phyloP scores from a whole-genome alignment of 2,329 filamentous ascomycete species.

The Penicillium sp. region DNA sequence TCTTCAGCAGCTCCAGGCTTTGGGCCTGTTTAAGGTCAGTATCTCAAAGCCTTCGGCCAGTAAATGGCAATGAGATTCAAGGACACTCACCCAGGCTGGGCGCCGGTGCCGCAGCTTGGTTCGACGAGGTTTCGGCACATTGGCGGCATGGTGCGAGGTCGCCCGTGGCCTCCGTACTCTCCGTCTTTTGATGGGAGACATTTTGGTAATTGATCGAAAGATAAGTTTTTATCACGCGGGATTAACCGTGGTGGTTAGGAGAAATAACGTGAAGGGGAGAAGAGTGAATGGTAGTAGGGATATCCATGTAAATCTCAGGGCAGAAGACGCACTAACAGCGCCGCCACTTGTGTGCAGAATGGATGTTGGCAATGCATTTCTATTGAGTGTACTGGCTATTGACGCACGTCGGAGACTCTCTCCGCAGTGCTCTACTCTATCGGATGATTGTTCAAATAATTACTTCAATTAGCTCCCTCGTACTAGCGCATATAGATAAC shows the following conservation, averaged over 20 bases:
- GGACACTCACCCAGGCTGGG: neutral
- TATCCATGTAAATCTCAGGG: too few species aligned
- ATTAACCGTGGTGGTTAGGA: neutral
- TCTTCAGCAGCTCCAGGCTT: constrained; percentile 47
- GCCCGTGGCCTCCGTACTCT: neutral
- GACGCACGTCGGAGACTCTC: too few species aligned
- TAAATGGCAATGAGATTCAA: neutral
- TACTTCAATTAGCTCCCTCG: too few species aligned
- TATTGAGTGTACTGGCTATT: neutral
- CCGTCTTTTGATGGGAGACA: neutral
- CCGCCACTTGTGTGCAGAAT: neutral
- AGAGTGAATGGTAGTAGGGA: neutral
- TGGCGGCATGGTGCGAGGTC: neutral
- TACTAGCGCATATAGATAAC: too few species aligned
- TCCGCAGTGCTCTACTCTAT: too few species aligned
- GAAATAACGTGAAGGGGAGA: neutral
- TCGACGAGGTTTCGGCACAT: neutral
- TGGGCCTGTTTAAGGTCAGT: constrained; percentile 34
- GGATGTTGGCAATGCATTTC: neutral
- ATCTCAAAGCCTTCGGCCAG: neutral
- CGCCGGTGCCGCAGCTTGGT: neutral
- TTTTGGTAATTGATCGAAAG: neutral
- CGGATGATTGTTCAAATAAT: too few species aligned
- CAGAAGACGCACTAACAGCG: neutral
- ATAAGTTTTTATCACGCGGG: neutral